Evolutionary conservation across 1,284 basidiomycete species (phyloP).

Genomic region (Boletellus deceptivus): DNA sequence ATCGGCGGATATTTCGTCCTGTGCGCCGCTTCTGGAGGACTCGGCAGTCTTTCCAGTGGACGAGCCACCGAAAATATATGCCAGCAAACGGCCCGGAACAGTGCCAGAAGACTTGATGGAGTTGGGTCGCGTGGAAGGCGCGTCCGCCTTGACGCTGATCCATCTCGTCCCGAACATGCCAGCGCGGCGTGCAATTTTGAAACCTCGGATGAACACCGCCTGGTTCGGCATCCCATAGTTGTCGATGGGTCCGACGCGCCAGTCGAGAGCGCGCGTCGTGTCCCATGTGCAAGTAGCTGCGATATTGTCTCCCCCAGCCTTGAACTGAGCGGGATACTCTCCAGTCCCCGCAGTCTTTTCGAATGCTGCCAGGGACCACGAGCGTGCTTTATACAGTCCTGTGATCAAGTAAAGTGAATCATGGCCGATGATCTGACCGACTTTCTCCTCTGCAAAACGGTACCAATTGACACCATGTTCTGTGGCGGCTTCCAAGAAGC

Average conservation of each 20-base stretch:
- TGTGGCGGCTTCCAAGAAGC: slow-evolving; percentile 5
- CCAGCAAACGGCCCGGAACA: not conserved
- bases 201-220: slow-evolving; percentile 11
- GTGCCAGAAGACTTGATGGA: not conserved
- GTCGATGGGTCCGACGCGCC: slow-evolving; percentile 7
- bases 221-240: slow-evolving; percentile 6
- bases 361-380: slow-evolving; percentile 19
- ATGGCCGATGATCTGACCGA: slow-evolving; percentile 7
- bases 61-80: not conserved
- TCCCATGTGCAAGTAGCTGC: slow-evolving; percentile 8
- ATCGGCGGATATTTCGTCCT: not conserved
- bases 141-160: slow-evolving; percentile 2
- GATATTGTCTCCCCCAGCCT: not conserved
- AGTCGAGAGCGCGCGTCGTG: slow-evolving; percentile 2
- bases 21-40: not conserved
- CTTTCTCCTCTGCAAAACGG: slow-evolving; percentile 9
- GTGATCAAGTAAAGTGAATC: slow-evolving; percentile 20
- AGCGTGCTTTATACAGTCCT: slow-evolving; percentile 10
- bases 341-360: not conserved
- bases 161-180: slow-evolving; percentile 2
- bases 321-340: slow-evolving; percentile 8
- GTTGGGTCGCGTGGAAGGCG: not conserved
- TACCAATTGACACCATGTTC: slow-evolving; percentile 11
- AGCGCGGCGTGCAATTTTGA: slow-evolving; percentile 7
- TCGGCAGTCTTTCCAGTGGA: not conserved